Evolutionary conservation across 78 protist genomes (phyloP).

Genomic region (Acrasis kona): DNA sequence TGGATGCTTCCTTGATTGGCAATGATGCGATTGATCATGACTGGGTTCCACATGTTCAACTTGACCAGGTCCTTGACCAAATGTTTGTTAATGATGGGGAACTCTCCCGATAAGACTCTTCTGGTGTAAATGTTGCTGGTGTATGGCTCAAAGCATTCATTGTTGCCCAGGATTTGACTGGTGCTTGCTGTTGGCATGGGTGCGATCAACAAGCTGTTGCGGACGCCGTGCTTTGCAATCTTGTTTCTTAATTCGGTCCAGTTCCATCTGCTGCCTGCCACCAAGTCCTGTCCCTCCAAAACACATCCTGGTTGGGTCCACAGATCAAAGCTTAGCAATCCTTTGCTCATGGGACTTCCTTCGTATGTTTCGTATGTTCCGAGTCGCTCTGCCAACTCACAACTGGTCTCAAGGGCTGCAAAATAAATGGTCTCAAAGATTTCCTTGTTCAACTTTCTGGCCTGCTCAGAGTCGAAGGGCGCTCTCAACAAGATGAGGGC

Average conservation of each 20-base stretch:
- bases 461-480: conserved; percentile 86
- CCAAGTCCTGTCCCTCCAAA: too few species aligned
- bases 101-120: conserved; percentile 93
- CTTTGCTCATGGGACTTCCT: conserved; percentile 83
- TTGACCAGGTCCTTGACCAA: conserved; percentile 80
- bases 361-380: conserved; percentile 71
- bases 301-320: too few species aligned
- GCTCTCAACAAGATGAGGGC: conserved; percentile 71
- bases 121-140: conserved; percentile 93
- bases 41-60: conserved; percentile 78
- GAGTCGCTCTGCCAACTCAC: conserved; percentile 19
- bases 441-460: conserved; percentile 75
- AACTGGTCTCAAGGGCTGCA: conserved; percentile 46
- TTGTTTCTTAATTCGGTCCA: conserved; percentile 32
- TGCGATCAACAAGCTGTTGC: conserved; percentile 92
- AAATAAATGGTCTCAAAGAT: conserved; percentile 96
- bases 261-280: conserved; percentile 14
- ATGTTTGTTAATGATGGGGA: conserved; percentile 87
- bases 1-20: conserved; percentile 83
- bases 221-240: conserved; percentile 61
- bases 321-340: conserved; percentile 89
- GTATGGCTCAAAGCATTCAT: conserved; percentile 97
- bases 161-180: conserved; percentile 96
- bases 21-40: conserved; percentile 61
- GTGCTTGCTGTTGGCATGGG: conserved; percentile 99